Conservation (phyloP, 2,329 filamentous ascomycete genomes). For the Penicillium corylophilum region DNA sequence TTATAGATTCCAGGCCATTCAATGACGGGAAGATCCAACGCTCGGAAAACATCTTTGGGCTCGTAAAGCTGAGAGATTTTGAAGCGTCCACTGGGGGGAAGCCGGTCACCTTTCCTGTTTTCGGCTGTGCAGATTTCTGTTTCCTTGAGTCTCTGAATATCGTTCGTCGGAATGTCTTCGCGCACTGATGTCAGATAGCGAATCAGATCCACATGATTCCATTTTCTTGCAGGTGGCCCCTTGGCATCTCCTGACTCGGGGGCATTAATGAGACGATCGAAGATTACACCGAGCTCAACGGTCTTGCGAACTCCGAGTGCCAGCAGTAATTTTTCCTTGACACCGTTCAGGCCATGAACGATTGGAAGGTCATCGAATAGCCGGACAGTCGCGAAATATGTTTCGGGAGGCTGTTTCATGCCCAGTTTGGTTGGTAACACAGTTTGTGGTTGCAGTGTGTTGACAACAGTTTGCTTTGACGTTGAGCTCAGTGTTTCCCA, state of each 20-base stretch:
- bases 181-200: slow-evolving; percentile 89
- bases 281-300: slow-evolving; percentile 89
- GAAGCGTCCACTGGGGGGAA: slow-evolving; percentile 58
- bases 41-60: slow-evolving; percentile 68
- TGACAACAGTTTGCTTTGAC: slow-evolving; percentile 65
- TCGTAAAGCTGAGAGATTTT: slow-evolving; percentile 78
- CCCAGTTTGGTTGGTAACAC: slow-evolving; percentile 88
- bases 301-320: slow-evolving; percentile 91
- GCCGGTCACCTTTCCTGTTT: slow-evolving; percentile 53
- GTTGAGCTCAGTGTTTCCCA: slow-evolving; percentile 76
- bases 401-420: slow-evolving; percentile 80
- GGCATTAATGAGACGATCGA: slow-evolving; percentile 74
- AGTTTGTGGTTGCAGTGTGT: slow-evolving; percentile 64
- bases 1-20: slow-evolving; percentile 78
- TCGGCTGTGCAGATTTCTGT: slow-evolving; percentile 83
- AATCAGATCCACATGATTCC: slow-evolving; percentile 93
- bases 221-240: slow-evolving; percentile 56
- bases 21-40: slow-evolving; percentile 70
- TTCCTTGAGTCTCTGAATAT: slow-evolving; percentile 73
- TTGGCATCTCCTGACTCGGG: slow-evolving; percentile 47
- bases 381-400: slow-evolving; percentile 91
- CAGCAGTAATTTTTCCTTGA: slow-evolving; percentile 87
- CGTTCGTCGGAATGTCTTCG: slow-evolving; percentile 79
- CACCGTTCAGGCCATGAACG: slow-evolving; percentile 69
- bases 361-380: slow-evolving; percentile 91